Evolutionary conservation across 495 filamentous ascomycete species (phyloP).

Genomic region (Aspergillus incahuasiensis): DNA sequence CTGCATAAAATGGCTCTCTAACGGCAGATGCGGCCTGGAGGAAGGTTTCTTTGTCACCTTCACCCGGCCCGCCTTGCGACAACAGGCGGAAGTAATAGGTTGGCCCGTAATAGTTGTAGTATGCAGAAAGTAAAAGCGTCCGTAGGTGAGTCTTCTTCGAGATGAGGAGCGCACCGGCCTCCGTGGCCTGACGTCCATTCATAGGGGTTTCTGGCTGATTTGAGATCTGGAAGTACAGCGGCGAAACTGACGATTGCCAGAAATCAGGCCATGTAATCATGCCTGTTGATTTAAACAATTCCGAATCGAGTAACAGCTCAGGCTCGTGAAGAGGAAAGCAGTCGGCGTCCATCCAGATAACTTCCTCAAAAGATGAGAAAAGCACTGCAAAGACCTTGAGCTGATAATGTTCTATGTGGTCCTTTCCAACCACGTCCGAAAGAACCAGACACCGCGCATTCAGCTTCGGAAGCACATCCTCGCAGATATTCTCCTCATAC

Average conservation of each 20-base stretch:
- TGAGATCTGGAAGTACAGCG: conserved; percentile 51
- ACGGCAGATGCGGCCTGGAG: conserved; percentile 50
- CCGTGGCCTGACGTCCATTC: conserved; percentile 41
- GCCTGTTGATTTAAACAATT: conserved; percentile 49
- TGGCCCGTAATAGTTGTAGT: conserved; percentile 61
- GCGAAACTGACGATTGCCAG: conserved; percentile 50
- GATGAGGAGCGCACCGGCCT: conserved; percentile 55
- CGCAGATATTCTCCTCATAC: conserved; percentile 51
- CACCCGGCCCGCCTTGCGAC: conserved; percentile 50
- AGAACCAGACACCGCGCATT: conserved; percentile 50
- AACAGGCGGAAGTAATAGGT: conserved; percentile 55
- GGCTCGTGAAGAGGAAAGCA: conserved; percentile 51
- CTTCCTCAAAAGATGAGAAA: conserved; percentile 55
- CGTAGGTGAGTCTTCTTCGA: conserved; percentile 50
- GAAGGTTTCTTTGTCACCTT: conserved; percentile 66
- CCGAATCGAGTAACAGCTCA: conserved; percentile 43
- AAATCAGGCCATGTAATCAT: conserved; percentile 62
- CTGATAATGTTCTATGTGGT: conserved; percentile 47
- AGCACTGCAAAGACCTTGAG: conserved; percentile 58
- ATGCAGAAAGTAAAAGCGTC: conserved; percentile 52
- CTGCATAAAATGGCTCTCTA: conserved; percentile 45
- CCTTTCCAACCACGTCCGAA: conserved; percentile 39
- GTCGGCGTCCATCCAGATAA: conserved; percentile 62
- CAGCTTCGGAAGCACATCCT: conserved; percentile 44
- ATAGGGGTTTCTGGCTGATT: conserved; percentile 38